Evolutionary conservation across 78 protist genomes (phyloP).

Genomic region (Dictyostelium intermedium): DNA sequence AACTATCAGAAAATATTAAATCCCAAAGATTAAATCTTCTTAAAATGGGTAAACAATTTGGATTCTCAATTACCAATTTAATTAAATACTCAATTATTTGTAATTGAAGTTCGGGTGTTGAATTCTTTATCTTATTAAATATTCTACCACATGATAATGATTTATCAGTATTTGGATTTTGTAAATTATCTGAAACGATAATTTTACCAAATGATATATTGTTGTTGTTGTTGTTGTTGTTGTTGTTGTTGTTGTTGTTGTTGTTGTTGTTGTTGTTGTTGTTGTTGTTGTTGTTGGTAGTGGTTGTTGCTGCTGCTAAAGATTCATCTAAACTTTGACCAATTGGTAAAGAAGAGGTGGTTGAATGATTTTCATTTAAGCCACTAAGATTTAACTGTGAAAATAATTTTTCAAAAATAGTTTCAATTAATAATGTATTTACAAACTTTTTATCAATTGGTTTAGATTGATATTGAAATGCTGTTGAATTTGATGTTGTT

Average conservation of each 20-base stretch:
- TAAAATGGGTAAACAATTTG: neutral
- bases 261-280: neutral
- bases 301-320: neutral
- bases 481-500: neutral
- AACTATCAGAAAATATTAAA: constrained; percentile 7
- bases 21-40: constrained; percentile 34
- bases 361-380: neutral
- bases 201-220: neutral
- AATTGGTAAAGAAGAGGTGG: neutral
- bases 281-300: neutral
- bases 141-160: constrained; percentile 2
- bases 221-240: neutral
- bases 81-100: constrained; percentile 28
- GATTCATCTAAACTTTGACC: neutral
- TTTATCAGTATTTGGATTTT: neutral
- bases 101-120: constrained; percentile 52
- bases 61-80: constrained; percentile 1
- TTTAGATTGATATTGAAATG: neutral
- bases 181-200: neutral
- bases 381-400: neutral
- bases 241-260: neutral
- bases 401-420: constrained; percentile 16
- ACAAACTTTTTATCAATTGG: constrained; percentile 18
- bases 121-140: neutral
- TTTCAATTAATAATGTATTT: constrained; percentile 37